phyloP scores from a whole-genome alignment of 768 basidiomycete species.

The Suillus sp. region DNA sequence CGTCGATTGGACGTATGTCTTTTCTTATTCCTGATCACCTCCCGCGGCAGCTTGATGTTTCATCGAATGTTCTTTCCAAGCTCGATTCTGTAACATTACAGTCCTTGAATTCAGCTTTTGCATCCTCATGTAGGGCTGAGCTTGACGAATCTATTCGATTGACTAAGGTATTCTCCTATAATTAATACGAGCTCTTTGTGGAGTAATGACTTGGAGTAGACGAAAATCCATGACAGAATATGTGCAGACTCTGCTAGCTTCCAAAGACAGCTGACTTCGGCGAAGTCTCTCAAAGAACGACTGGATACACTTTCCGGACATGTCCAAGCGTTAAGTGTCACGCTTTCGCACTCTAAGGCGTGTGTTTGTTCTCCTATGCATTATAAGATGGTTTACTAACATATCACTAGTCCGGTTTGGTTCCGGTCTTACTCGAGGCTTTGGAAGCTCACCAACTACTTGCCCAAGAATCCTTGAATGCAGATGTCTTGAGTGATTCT shows the following conservation, averaged over 20 bases:
- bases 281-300: slow-evolving; percentile 66
- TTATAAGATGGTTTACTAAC: slow-evolving; percentile 17
- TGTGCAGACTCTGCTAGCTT: slow-evolving; percentile 64
- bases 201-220: slow-evolving; percentile 41
- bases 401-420: slow-evolving; percentile 60
- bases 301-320: slow-evolving; percentile 51
- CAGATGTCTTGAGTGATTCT: slow-evolving; percentile 49
- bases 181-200: slow-evolving; percentile 5
- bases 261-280: slow-evolving; percentile 60
- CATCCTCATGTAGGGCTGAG: slow-evolving; percentile 70
- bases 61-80: slow-evolving; percentile 70
- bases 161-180: slow-evolving; percentile 59
- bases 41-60: slow-evolving; percentile 71
- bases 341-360: slow-evolving; percentile 65
- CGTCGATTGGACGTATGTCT: slow-evolving; percentile 50
- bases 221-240: slow-evolving; percentile 73
- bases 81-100: slow-evolving; percentile 63
- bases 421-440: slow-evolving; percentile 56
- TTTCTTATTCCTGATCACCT: slow-evolving; percentile 74
- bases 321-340: slow-evolving; percentile 51
- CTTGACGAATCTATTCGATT: slow-evolving; percentile 69
- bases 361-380: slow-evolving; percentile 16
- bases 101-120: slow-evolving; percentile 59
- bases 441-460: slow-evolving; percentile 63
- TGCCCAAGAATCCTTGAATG: slow-evolving; percentile 62